phyloP scores from a whole-genome alignment of 177 flowering plant species.

The Telopea speciosissima region DNA sequence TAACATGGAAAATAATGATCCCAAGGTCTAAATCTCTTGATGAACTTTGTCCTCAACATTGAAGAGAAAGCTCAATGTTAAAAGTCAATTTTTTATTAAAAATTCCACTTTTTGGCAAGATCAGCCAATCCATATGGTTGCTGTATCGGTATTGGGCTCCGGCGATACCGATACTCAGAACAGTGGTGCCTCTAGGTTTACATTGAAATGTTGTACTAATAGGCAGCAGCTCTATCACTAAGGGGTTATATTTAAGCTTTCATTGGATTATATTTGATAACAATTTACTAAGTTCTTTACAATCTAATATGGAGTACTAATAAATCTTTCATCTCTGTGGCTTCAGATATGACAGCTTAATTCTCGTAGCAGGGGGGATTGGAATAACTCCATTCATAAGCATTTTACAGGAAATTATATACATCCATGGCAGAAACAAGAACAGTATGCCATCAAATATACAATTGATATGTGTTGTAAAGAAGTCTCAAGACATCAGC shows the following conservation, averaged over 20 bases:
- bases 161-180: too few species aligned
- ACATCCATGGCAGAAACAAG: background rate
- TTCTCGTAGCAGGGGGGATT: conserved; percentile 74
- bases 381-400: conserved; percentile 89
- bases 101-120: too few species aligned
- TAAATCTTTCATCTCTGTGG: background rate
- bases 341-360: conserved; percentile 67
- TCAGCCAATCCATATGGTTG: too few species aligned
- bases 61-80: too few species aligned
- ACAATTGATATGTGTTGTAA: conserved; percentile 33
- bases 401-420: conserved; percentile 56
- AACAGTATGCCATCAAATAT: background rate
- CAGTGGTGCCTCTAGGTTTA: too few species aligned
- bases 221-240: too few species aligned
- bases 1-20: background rate
- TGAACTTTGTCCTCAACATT: too few species aligned
- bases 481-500: conserved; percentile 49
- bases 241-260: too few species aligned
- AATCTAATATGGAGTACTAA: background rate
- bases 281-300: background rate
- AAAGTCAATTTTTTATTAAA: too few species aligned
- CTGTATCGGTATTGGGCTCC: too few species aligned
- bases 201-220: too few species aligned
- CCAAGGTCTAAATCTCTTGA: background rate
- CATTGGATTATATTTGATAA: background rate